Conservation (phyloP, 441 rosid genomes). For the Eruca vesicaria region DNA sequence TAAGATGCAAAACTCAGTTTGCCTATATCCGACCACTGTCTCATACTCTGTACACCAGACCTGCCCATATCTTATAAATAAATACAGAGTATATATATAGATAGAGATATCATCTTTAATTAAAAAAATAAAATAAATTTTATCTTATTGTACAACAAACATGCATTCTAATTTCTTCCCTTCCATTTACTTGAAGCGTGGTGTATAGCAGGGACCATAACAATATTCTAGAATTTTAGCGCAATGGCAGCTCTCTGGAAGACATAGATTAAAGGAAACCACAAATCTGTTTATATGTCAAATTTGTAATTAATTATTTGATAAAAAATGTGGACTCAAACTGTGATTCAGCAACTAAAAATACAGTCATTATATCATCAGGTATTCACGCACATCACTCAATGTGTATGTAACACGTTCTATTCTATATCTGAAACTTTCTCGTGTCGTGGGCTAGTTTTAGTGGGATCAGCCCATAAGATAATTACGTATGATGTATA, state of each 20-base stretch:
- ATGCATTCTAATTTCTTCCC: background rate
- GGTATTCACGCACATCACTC: background rate
- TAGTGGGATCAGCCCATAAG: slow-evolving; percentile 16
- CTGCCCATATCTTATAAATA: slow-evolving; percentile 19
- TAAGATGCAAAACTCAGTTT: slow-evolving; percentile 24
- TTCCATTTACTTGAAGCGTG: background rate
- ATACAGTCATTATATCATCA: background rate
- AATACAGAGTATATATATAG: too few species aligned
- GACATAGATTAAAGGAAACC: background rate
- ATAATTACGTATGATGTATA: background rate
- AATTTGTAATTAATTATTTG: background rate
- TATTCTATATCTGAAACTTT: background rate
- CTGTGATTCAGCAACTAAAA: background rate
- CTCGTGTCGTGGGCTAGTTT: background rate
- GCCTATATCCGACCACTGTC: slow-evolving; percentile 22
- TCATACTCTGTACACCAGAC: slow-evolving; percentile 6
- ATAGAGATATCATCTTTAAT: too few species aligned
- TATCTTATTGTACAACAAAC: background rate
- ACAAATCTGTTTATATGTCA: background rate
- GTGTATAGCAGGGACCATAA: background rate
- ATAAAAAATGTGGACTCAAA: background rate
- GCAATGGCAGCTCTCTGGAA: too few species aligned
- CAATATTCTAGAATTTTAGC: background rate
- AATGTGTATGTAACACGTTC: background rate
- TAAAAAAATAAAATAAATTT: too few species aligned